Conservation (phyloP, 768 basidiomycete genomes). For the Tremella fuciformis region DNA sequence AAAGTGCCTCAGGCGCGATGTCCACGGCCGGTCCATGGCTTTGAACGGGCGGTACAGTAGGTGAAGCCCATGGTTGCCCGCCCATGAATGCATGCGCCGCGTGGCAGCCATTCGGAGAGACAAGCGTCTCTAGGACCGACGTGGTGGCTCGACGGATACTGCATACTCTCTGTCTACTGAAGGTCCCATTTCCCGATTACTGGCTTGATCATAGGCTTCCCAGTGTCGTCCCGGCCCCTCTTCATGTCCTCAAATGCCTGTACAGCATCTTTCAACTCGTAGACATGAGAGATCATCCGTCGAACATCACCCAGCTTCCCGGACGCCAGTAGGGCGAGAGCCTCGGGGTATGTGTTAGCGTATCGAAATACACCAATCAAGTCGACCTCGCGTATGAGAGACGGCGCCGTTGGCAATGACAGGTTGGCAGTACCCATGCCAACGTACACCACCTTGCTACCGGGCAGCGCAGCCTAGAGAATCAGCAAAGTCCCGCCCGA, state of each 20-base stretch:
- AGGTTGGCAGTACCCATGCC: conserved; percentile 91
- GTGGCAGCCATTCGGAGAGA: no score
- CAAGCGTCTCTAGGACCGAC: no score
- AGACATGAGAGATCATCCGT: conserved; percentile 63
- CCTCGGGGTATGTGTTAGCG: conserved; percentile 78
- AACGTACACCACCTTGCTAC: conserved; percentile 87
- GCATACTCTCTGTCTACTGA: conserved; percentile 1
- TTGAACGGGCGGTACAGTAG: no score
- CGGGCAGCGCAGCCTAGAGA: conserved; percentile 72
- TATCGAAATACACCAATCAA: conserved; percentile 75
- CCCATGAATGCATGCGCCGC: no score
- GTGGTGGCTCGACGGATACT: no score
- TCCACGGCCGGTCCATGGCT: no score
- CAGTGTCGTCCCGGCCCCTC: conserved; percentile 72
- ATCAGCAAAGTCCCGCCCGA: no score
- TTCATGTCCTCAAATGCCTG: conserved; percentile 79
- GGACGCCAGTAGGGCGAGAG: conserved; percentile 70
- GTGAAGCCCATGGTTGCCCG: no score
- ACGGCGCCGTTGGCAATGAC: conserved; percentile 77
- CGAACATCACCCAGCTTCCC: conserved; percentile 65
- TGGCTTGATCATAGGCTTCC: conserved; percentile 82
- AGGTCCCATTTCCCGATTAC: conserved; percentile 59
- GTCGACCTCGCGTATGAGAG: conserved; percentile 85
- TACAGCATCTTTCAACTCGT: conserved; percentile 61
- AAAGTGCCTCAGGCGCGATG: no score